Evolutionary conservation across 148 eudicot species (phyloP).

Genomic region (Spergularia marina): DNA sequence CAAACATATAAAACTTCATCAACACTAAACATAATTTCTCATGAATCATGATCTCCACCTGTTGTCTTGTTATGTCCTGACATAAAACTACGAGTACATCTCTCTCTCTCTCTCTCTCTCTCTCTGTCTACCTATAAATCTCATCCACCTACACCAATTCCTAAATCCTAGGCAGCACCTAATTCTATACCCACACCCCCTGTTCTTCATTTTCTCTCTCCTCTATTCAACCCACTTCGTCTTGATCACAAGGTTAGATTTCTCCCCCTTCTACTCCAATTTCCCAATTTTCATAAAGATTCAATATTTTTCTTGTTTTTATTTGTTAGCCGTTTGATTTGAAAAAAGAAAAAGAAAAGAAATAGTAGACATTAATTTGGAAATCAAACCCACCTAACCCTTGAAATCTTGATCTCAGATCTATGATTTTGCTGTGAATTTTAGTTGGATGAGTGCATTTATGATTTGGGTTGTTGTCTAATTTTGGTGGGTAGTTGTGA

Average conservation of each 20-base stretch:
- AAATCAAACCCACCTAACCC: not conserved
- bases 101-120: not conserved
- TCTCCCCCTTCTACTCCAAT: not conserved
- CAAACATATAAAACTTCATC: no score
- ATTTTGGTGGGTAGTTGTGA: conserved; percentile 15
- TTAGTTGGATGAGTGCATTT: not conserved
- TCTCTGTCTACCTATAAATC: not conserved
- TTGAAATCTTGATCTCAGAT: conserved; percentile 12
- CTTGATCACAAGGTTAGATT: not conserved
- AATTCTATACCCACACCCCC: not conserved
- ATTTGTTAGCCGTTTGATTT: no score
- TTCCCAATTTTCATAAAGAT: not conserved
- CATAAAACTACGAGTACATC: not conserved
- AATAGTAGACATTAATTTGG: not conserved
- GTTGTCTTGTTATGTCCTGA: not conserved
- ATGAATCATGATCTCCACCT: no score
- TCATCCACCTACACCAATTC: not conserved
- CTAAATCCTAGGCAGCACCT: not conserved
- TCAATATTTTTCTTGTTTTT: no score
- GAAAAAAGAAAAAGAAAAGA: no score
- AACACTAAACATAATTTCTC: no score
- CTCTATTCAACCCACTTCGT: not conserved
- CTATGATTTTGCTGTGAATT: not conserved
- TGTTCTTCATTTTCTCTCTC: not conserved
- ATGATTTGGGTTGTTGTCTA: conserved; percentile 15